phyloP scores from a whole-genome alignment of 805 yeast species.

The Candida vaughaniae region DNA sequence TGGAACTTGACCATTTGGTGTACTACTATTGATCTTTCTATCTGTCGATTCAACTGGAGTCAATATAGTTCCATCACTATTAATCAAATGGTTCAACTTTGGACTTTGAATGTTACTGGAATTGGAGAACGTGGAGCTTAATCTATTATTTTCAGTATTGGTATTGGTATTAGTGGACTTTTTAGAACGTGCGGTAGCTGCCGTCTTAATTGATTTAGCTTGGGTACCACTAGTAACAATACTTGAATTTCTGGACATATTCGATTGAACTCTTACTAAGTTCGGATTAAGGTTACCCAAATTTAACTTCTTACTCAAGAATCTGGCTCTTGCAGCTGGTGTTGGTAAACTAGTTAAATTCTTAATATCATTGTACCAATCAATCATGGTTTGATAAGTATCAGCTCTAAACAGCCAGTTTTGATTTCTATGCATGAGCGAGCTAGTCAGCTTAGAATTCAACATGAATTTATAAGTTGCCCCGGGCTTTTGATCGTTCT shows the following conservation, averaged over 20 bases:
- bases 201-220: constrained; percentile 8
- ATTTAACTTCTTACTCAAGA: constrained; percentile 23
- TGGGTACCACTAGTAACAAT: constrained; percentile 8
- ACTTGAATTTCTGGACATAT: constrained; percentile 13
- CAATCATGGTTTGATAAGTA: constrained; percentile 71
- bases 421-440: constrained; percentile 76
- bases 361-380: constrained; percentile 81
- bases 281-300: constrained; percentile 15
- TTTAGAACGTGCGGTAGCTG: constrained; percentile 9
- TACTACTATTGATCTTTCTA: constrained; percentile 1
- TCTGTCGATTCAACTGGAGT: constrained; percentile 36
- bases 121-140: constrained; percentile 40
- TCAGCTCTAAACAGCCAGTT: constrained; percentile 96
- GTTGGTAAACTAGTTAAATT: constrained; percentile 60
- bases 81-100: constrained; percentile 38
- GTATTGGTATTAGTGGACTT: constrained; percentile 2
- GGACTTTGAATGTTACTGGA: constrained; percentile 28
- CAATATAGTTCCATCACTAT: constrained; percentile 45
- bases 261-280: constrained; percentile 11
- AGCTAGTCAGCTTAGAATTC: constrained; percentile 66
- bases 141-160: constrained; percentile 19
- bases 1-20: neutral
- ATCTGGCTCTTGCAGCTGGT: constrained; percentile 57
- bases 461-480: constrained; percentile 74
- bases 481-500: constrained; percentile 58